Conservation (phyloP, 2,329 filamentous ascomycete genomes). For the Aspergillus pseudoterreus region DNA sequence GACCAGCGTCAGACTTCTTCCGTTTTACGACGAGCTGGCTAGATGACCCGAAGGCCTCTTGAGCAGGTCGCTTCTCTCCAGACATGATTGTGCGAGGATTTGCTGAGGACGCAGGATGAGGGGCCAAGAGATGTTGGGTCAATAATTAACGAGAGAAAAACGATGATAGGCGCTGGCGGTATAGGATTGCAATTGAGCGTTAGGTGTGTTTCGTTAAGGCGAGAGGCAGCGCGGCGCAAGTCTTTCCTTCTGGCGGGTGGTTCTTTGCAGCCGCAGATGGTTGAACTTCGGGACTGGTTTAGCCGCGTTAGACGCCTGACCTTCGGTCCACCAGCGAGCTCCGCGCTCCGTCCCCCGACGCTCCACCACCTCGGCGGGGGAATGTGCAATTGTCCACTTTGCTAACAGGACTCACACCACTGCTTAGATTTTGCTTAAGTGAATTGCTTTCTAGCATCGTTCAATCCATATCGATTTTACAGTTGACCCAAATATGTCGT, state of each 20-base stretch:
- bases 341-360: conserved; percentile 12
- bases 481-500: conserved; percentile 35
- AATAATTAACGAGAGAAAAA: background rate
- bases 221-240: background rate
- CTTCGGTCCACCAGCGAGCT: conserved; percentile 14
- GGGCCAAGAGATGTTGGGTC: background rate
- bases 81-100: conserved; percentile 59
- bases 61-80: conserved; percentile 86
- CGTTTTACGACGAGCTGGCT: conserved; percentile 80
- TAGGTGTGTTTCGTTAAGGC: background rate
- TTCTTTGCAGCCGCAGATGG: conserved; percentile 9
- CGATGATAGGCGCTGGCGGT: background rate
- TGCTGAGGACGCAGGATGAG: conserved; percentile 1
- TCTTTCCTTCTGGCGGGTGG: background rate
- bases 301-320: conserved; percentile 23
- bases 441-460: too few species aligned
- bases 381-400: conserved; percentile 11
- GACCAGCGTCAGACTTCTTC: conserved; percentile 66
- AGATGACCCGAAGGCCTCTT: conserved; percentile 71
- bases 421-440: too few species aligned
- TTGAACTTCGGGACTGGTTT: conserved; percentile 2
- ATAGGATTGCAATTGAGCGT: background rate
- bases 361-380: conserved; percentile 19
- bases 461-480: background rate
- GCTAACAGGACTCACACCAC: background rate